Evolutionary conservation across 306 rosid species (phyloP), one percentile per base, ranked within the genome.

Genomic region (Cucurbita pepo): DNA sequence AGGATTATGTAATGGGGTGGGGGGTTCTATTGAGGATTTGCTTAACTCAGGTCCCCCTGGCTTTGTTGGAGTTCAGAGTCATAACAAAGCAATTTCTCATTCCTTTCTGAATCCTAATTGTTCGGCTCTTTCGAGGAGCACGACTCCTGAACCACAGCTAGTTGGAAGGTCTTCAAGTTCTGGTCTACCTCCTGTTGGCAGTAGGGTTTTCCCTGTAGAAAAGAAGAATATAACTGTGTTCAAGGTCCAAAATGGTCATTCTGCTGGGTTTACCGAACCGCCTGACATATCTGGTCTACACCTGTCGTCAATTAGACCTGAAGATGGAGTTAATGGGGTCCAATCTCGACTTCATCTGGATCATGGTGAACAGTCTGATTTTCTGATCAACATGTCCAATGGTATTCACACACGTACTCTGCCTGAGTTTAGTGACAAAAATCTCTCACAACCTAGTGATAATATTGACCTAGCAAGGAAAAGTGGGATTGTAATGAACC

Each of bases 91-190:
- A 38, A 74, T 18, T 75, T 80, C 98, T 74, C 85, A 69, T 69
- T 76, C 83, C 75, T 86, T 85, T 84, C 56, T 85, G 74, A 75
- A 97, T 56, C 77, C 87, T 41, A 81, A 81, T 62, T 88, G 92
- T 58, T 77, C 87, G 65, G 78, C 96, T 70, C 74, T 87, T 73
- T 81, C 96, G 10, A 85, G 91, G 75, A 86, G 85, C 71, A 79
- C 88, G 71, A 87, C 95, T 50, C 95, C 97, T 70, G 99, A 94
- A 70, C 86, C 77, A 38, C 92, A 85, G 72, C 63, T 80, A 51
- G 84, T 84, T 86, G 97, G 92, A 66, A 79, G 89, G 80, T 72
- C 90, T 53, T 77, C 83, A 62, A 86, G 89, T 76, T 79, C 84
- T 69, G 80, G 87, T 58, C 86, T 85, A 78, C 86, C 89, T 59